These are phyloP conservation scores for Solanum pinnatisectum DNA, from an alignment of 257 asterid species.

Conservation along the genomic window DNA sequence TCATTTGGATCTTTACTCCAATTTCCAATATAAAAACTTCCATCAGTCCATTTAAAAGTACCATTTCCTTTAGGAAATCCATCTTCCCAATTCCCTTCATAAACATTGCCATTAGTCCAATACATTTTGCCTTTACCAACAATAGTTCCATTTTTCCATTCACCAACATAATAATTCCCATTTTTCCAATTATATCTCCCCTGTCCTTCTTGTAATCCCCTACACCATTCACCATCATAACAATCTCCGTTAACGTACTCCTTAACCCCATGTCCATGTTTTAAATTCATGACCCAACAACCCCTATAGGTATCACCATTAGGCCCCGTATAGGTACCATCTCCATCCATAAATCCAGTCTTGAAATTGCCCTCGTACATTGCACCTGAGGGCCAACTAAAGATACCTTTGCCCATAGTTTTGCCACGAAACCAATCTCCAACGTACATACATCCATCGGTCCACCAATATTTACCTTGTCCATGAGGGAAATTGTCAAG, in stretches of 20 bases:
- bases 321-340: conserved; percentile 60
- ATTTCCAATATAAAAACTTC: conserved; percentile 67
- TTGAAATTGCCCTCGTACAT: conserved; percentile 73
- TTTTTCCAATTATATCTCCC: conserved; percentile 76
- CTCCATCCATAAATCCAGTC: conserved; percentile 93
- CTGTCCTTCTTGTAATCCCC: conserved; percentile 66
- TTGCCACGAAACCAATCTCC: conserved; percentile 89
- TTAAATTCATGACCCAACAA: conserved; percentile 78
- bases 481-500: conserved; percentile 79
- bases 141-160: conserved; percentile 66
- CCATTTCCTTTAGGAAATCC: conserved; percentile 78
- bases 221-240: conserved; percentile 84
- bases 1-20: conserved; percentile 73
- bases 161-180: conserved; percentile 63
- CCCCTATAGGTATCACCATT: conserved; percentile 52
- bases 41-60: conserved; percentile 58
- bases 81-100: conserved; percentile 83
- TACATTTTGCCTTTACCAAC: conserved; percentile 53
- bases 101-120: conserved; percentile 57
- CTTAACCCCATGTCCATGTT: conserved; percentile 62
- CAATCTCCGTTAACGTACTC: conserved; percentile 57
- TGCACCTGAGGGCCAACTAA: conserved; percentile 89
- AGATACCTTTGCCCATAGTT: conserved; percentile 66
- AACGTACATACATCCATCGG: conserved; percentile 80
- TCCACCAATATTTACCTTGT: conserved; percentile 84